phyloP scores from a whole-genome alignment of 345 rosid species.

The Boechera stricta region DNA sequence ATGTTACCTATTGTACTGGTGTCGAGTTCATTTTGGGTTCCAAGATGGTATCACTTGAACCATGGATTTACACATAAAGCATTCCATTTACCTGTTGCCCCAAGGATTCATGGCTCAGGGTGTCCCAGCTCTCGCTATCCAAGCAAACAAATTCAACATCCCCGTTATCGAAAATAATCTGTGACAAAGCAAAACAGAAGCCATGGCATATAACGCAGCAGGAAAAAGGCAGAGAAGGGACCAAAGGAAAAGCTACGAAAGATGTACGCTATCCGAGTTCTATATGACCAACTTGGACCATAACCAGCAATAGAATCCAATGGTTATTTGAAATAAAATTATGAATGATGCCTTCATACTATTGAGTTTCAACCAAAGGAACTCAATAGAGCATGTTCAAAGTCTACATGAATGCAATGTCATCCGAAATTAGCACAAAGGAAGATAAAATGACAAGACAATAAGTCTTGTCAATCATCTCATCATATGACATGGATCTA shows the following conservation, averaged over 20 bases:
- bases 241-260: conserved; percentile 7
- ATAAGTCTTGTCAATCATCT: neutral
- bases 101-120: conserved; percentile 47
- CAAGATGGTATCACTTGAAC: conserved; percentile 21
- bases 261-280: conserved; percentile 3
- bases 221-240: conserved; percentile 10
- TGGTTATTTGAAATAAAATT: conserved; percentile 8
- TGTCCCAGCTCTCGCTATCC: conserved; percentile 60
- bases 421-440: conserved; percentile 4
- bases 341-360: conserved; percentile 13
- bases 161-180: conserved; percentile 60
- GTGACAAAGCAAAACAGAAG: conserved; percentile 35
- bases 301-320: neutral
- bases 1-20: conserved; percentile 23
- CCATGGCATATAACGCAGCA: neutral
- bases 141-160: conserved; percentile 57
- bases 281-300: conserved; percentile 12
- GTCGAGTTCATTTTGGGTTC: conserved; percentile 25
- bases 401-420: conserved; percentile 9
- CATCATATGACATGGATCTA: conserved; percentile 6
- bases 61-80: conserved; percentile 6
- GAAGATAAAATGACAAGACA: neutral
- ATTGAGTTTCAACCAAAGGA: conserved; percentile 15
- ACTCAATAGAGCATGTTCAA: conserved; percentile 12
- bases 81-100: conserved; percentile 50